A percentile compares a stretch with the other conserved stretches of the same genome.
phyloP scores from a whole-genome alignment of 2,329 filamentous ascomycete genomes.

The Alternaria rosae region DNA sequence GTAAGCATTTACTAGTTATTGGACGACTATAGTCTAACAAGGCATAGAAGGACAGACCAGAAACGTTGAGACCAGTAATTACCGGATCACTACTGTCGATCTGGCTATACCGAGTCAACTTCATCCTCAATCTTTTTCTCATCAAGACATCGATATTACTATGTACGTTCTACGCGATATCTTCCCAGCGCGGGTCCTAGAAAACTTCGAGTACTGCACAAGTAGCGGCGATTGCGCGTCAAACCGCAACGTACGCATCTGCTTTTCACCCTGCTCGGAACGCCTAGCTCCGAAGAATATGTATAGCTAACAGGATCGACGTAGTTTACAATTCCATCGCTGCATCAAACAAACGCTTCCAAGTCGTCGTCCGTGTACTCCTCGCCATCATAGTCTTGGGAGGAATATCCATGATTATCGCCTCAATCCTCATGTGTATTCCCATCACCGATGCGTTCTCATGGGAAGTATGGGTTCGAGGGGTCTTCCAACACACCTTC shows the following conservation, averaged over 20 bases:
- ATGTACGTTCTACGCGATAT: constrained; percentile 13
- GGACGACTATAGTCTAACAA: not conserved
- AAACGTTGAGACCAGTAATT: constrained; percentile 18
- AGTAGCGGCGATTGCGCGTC: not conserved
- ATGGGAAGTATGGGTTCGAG: constrained; percentile 27
- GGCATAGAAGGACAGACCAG: not conserved
- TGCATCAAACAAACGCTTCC: constrained; percentile 37
- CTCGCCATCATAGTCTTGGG: constrained; percentile 32
- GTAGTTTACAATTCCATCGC: constrained; percentile 42
- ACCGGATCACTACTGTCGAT: constrained; percentile 24
- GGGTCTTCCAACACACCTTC: constrained; percentile 23
- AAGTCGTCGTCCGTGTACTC: constrained; percentile 27
- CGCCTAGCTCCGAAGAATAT: not conserved
- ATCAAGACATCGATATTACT: constrained; percentile 46
- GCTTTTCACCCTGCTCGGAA: not conserved
- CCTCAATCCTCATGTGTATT: constrained; percentile 37
- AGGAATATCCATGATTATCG: constrained; percentile 37
- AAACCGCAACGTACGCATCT: not conserved
- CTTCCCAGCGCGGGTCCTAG: not conserved
- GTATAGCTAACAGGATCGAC: not conserved
- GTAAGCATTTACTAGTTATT: constrained; percentile 13
- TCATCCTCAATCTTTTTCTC: constrained; percentile 38
- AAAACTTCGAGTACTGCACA: not conserved
- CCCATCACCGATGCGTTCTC: constrained; percentile 39
- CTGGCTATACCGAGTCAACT: constrained; percentile 41